Conservation (phyloP, 495 filamentous ascomycete genomes). For the Lasiosphaeria miniovina region DNA sequence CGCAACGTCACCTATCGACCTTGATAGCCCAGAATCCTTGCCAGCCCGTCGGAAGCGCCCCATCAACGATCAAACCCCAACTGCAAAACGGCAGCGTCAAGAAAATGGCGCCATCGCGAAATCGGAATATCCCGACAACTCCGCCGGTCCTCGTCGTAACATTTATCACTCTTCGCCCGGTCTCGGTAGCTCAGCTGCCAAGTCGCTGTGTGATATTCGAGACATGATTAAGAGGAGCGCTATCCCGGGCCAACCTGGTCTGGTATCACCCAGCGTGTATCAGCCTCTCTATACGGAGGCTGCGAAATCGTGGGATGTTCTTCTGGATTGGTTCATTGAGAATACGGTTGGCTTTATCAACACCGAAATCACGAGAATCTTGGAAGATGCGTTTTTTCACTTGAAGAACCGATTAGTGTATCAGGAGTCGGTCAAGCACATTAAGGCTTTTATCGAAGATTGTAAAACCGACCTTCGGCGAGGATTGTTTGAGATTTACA, state of each 20-base stretch:
- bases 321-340: conserved; percentile 33
- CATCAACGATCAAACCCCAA: not conserved
- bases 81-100: conserved; percentile 18
- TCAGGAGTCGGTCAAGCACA: conserved; percentile 30
- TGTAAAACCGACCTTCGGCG: conserved; percentile 24
- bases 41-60: conserved; percentile 22
- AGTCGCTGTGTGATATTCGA: conserved; percentile 35
- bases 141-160: no score
- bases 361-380: conserved; percentile 25
- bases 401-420: conserved; percentile 42
- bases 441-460: conserved; percentile 34
- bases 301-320: conserved; percentile 34
- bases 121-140: conserved; percentile 12
- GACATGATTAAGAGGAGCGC: conserved; percentile 34
- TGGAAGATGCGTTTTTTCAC: conserved; percentile 34
- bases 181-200: not conserved
- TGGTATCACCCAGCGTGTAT: conserved; percentile 42
- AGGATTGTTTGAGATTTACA: conserved; percentile 33
- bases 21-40: conserved; percentile 1
- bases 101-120: not conserved
- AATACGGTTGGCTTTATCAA: conserved; percentile 35
- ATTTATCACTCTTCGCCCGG: no score
- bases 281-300: conserved; percentile 37
- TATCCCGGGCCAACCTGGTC: conserved; percentile 42
- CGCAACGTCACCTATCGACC: not conserved